Evolutionary conservation across 2,329 filamentous ascomycete species (phyloP).

Genomic region (Tolypocladium guangdongense): DNA sequence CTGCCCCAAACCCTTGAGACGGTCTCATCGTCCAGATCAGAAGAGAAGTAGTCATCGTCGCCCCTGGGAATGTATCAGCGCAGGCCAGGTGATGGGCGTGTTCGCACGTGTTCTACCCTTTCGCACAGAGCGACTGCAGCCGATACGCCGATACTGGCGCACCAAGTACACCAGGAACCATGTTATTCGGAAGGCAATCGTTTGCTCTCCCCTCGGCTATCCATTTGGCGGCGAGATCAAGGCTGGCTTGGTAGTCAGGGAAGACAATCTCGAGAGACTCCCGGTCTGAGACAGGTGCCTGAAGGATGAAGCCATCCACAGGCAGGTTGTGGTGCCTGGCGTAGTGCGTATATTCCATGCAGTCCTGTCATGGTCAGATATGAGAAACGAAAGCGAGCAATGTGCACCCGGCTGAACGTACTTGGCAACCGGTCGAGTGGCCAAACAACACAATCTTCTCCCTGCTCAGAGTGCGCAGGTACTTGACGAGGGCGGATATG

Average conservation of each 20-base stretch:
- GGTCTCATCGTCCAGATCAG: slow-evolving; percentile 50
- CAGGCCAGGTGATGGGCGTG: neutral
- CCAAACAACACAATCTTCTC: slow-evolving; percentile 44
- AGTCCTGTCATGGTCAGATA: slow-evolving; percentile 30
- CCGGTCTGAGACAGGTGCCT: slow-evolving; percentile 70
- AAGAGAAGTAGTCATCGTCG: slow-evolving; percentile 84
- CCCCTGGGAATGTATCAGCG: slow-evolving; percentile 31
- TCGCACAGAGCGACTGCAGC: slow-evolving; percentile 36
- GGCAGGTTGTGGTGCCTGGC: slow-evolving; percentile 33
- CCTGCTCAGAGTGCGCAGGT: slow-evolving; percentile 39
- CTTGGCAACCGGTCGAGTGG: slow-evolving; percentile 49
- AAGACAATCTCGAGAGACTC: slow-evolving; percentile 45
- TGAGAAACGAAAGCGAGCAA: neutral
- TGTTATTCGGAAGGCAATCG: slow-evolving; percentile 41
- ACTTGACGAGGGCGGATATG: slow-evolving; percentile 39
- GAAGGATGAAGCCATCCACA: slow-evolving; percentile 67
- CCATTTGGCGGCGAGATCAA: slow-evolving; percentile 41
- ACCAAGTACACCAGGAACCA: slow-evolving; percentile 27
- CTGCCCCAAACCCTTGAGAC: slow-evolving; percentile 55
- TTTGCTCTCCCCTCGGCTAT: slow-evolving; percentile 41
- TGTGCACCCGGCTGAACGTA: slow-evolving; percentile 13
- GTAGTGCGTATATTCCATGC: slow-evolving; percentile 41
- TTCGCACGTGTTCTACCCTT: slow-evolving; percentile 29
- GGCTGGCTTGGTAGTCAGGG: slow-evolving; percentile 30
- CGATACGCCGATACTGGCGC: slow-evolving; percentile 42